Evolutionary conservation across 2,329 filamentous ascomycete species (phyloP).

Genomic region (Talaromyces amestolkiae): DNA sequence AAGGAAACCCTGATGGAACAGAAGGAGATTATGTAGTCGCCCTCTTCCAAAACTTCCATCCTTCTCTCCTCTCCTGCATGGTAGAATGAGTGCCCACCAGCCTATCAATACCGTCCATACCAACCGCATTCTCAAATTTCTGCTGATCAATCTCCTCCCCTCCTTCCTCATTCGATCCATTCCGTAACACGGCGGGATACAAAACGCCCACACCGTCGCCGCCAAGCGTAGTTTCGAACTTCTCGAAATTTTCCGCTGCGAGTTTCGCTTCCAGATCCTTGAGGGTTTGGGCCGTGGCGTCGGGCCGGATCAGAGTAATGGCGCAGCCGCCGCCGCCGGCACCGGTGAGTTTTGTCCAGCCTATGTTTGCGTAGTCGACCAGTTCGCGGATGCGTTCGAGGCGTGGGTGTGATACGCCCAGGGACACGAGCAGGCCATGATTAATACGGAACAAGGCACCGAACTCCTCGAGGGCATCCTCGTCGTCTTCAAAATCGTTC

Average conservation of each 20-base stretch:
- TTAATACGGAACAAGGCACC: conserved; percentile 92
- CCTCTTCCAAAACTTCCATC: conserved; percentile 81
- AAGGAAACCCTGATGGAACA: background rate
- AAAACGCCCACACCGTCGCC: conserved; percentile 92
- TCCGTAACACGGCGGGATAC: conserved; percentile 87
- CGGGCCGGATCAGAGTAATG: conserved; percentile 80
- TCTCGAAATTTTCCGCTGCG: conserved; percentile 70
- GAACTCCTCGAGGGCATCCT: conserved; percentile 65
- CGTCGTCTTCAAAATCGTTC: conserved; percentile 67
- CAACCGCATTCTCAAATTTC: conserved; percentile 78
- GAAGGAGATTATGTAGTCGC: conserved; percentile 18
- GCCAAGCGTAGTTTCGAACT: conserved; percentile 85
- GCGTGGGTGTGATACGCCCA: conserved; percentile 92
- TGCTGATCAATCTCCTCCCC: conserved; percentile 93
- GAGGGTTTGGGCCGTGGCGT: conserved; percentile 57
- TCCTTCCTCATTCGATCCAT: conserved; percentile 74
- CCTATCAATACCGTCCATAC: conserved; percentile 78
- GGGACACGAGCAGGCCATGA: conserved; percentile 82
- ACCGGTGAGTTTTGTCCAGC: conserved; percentile 96
- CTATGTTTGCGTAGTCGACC: conserved; percentile 82
- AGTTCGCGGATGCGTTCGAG: conserved; percentile 89
- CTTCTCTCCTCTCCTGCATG: conserved; percentile 64
- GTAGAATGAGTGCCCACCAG: conserved; percentile 72
- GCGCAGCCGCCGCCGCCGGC: conserved; percentile 94
- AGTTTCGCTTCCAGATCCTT: conserved; percentile 64